phyloP scores from a whole-genome alignment of 1,139 yeast genomes.

The Debaryomycetaceae sp. region DNA sequence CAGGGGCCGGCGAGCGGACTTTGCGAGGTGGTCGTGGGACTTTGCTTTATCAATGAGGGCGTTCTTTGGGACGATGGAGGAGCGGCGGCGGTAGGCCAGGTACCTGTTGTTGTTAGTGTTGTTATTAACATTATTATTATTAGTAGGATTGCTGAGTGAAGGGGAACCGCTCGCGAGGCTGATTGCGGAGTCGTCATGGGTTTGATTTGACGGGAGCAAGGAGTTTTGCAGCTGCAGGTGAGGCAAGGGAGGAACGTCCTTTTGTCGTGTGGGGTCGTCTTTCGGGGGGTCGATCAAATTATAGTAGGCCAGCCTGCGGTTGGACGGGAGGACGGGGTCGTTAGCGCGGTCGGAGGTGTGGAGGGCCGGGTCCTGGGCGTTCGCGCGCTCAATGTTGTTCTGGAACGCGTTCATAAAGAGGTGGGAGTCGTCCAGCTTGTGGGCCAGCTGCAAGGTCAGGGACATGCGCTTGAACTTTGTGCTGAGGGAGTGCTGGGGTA shows the following conservation, averaged over 20 bases:
- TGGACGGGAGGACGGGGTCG: slow-evolving; percentile 3
- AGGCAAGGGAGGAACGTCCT: too few relatives aligned
- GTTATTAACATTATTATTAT: neutral
- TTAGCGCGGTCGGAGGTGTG: slow-evolving; percentile 2
- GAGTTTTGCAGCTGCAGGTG: neutral
- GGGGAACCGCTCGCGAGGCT: too few relatives aligned
- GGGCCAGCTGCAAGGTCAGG: slow-evolving; percentile 24
- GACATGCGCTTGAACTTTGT: slow-evolving; percentile 31
- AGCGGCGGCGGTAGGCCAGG: neutral
- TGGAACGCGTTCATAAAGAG: slow-evolving; percentile 33
- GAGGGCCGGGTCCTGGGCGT: slow-evolving; percentile 3
- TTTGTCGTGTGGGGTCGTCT: slow-evolving; percentile 2
- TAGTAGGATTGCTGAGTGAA: too few relatives aligned
- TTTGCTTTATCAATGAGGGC: too few relatives aligned
- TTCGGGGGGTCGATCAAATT: slow-evolving; percentile 11
- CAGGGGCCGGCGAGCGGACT: neutral
- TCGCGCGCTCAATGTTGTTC: slow-evolving; percentile 22
- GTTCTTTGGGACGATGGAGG: neutral
- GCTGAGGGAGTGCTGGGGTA: slow-evolving; percentile 28
- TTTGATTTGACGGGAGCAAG: neutral
- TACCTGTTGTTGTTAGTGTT: neutral
- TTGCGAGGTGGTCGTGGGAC: neutral
- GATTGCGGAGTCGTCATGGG: neutral
- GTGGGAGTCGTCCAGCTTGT: slow-evolving; percentile 30
- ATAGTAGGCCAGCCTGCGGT: slow-evolving; percentile 22